Evolutionary conservation across 23 red algal species (phyloP), one percentile per base, ranked within the genome.

Genomic region (Gracilariopsis chorda): DNA sequence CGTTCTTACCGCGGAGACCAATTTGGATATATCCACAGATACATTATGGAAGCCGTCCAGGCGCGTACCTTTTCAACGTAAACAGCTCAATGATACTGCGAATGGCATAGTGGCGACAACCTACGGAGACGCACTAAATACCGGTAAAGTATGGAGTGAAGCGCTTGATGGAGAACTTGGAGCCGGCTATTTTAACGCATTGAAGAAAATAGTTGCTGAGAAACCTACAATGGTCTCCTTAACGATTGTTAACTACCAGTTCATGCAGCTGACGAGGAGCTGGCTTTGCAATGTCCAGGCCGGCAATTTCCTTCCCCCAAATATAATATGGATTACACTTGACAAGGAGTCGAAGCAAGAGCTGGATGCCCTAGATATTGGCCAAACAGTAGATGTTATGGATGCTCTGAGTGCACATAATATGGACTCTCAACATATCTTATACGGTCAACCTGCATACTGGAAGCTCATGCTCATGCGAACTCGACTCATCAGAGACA

Each of bases 381-480:
- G 78, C 24, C 46, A 65, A 30, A 84, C 89, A 13, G 49, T 92
- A 27, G 78, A 84, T 60, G 67, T 94, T 20, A 51, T 62, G 55
- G 82, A 83, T 37, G 58, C 74, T 32, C 57, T 80, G n/a, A 59
- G 21, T 25, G 67, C 68, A 27, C 71, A 77, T 19, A 86, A 86
- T 47, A 80, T 68, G 51, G 79, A 87, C 45, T 48, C 49, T 27
- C 51, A 52, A 25, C 34, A 80, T 48, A 75, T 80, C 23, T 49
- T 78, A 45, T 87, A 82, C 69, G 82, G 83, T 8, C 64, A 76
- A 55, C 92, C 77, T 2, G 82, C 74, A 2, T 94, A 94, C n/a
- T 88, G 82, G 84, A 79, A 67, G 64, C 52, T 94, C 42, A 94
- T 94, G 92, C 64, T 94, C 14, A 78, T 74, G 76, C 81, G 92